Evolutionary conservation across 2,329 filamentous ascomycete species (phyloP).

Genomic region (Neonectria magnoliae): DNA sequence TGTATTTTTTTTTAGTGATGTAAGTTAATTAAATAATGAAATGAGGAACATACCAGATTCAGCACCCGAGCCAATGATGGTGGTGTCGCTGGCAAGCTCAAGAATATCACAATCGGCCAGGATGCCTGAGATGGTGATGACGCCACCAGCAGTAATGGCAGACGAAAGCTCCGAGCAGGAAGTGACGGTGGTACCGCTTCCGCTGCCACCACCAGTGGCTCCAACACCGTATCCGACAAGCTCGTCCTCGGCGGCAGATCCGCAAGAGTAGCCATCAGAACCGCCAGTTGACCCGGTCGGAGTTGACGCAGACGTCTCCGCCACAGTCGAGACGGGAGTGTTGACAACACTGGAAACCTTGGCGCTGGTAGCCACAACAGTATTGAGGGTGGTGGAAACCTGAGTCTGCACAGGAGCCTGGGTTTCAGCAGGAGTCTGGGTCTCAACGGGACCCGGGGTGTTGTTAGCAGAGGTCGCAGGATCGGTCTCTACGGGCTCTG

Average conservation of each 20-base stretch:
- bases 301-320: neutral
- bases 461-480: neutral
- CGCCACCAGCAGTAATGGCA: conserved; percentile 51
- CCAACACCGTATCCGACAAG: conserved; percentile 46
- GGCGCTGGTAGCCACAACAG: conserved; percentile 22
- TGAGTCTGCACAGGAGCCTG: conserved; percentile 14
- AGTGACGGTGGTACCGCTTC: conserved; percentile 56
- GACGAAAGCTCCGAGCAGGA: conserved; percentile 53
- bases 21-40: neutral
- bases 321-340: conserved; percentile 7
- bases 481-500: neutral
- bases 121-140: conserved; percentile 56
- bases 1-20: conserved; percentile 11
- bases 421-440: conserved; percentile 3
- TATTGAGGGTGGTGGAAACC: conserved; percentile 28
- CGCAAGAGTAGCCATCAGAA: conserved; percentile 28
- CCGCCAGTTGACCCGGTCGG: conserved; percentile 3
- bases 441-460: conserved; percentile 1
- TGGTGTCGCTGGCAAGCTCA: conserved; percentile 58
- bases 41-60: conserved; percentile 41
- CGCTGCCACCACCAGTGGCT: conserved; percentile 58
- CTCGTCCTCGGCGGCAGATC: conserved; percentile 30
- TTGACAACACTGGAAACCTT: conserved; percentile 2
- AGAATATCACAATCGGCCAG: conserved; percentile 53
- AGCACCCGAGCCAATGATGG: conserved; percentile 58